phyloP scores from a whole-genome alignment of 2,329 filamentous ascomycete genomes.

The Metarhizium anisopliae region DNA sequence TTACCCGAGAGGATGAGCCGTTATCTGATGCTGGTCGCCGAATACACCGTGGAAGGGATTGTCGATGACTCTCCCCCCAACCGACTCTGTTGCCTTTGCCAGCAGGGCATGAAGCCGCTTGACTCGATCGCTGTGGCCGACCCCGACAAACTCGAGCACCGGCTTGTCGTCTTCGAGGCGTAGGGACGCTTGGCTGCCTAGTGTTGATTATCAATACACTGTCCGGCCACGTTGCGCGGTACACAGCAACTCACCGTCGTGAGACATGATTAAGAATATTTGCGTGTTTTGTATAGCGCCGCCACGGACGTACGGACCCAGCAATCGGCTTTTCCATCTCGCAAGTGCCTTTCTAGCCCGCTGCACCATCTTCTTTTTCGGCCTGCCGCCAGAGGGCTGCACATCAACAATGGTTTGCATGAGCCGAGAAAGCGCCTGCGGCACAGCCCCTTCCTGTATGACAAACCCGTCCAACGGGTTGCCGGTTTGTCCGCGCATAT shows the following conservation, averaged over 20 bases:
- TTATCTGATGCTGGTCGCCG: conserved; percentile 45
- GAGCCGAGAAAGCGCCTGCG: conserved; percentile 44
- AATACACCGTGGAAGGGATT: conserved; percentile 50
- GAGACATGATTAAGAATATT: conserved; percentile 58
- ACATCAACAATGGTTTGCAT: conserved; percentile 49
- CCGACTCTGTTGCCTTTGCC: conserved; percentile 42
- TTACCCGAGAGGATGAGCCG: conserved; percentile 53
- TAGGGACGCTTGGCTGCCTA: conserved; percentile 49
- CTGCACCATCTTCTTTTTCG: background rate
- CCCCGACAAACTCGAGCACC: conserved; percentile 49
- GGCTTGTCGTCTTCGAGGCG: conserved; percentile 51
- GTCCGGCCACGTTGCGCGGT: background rate
- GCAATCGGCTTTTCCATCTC: conserved; percentile 36
- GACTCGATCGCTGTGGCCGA: conserved; percentile 46
- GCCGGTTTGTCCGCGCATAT: conserved; percentile 38
- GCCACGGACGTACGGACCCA: conserved; percentile 47
- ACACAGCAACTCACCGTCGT: conserved; percentile 40
- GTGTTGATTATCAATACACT: background rate
- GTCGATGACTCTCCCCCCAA: conserved; percentile 51
- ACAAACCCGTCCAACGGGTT: conserved; percentile 54
- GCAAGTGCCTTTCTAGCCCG: conserved; percentile 6
- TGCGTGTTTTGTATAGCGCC: conserved; percentile 52
- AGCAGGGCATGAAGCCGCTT: conserved; percentile 42
- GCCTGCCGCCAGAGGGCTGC: conserved; percentile 26
- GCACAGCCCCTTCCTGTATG: conserved; percentile 55